Evolutionary conservation across 1,284 basidiomycete genomes (phyloP).

Genomic region (Afroboletus lepidellus): DNA sequence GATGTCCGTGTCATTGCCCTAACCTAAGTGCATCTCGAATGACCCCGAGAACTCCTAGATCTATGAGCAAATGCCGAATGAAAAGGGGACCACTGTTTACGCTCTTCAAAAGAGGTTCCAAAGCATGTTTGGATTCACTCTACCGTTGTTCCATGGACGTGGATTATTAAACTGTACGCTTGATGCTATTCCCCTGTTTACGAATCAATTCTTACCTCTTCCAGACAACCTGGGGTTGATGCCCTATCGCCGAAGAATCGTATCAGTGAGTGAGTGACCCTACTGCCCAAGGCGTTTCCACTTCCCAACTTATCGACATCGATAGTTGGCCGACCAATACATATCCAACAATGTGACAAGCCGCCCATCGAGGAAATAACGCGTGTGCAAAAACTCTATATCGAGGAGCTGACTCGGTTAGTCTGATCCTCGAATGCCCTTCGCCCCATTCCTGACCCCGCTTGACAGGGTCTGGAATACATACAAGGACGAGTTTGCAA

Average conservation of each 20-base stretch:
- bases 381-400: constrained; percentile 83
- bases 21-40: background rate
- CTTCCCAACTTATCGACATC: background rate
- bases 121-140: constrained; percentile 89
- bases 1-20: constrained; percentile 61
- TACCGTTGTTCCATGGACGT: constrained; percentile 93
- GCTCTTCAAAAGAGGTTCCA: constrained; percentile 89
- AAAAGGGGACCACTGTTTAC: constrained; percentile 88
- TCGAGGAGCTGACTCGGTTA: constrained; percentile 86
- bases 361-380: constrained; percentile 82
- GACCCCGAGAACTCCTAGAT: constrained; percentile 52
- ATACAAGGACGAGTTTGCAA: constrained; percentile 87
- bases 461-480: constrained; percentile 84
- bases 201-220: background rate
- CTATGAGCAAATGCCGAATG: constrained; percentile 94
- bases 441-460: background rate
- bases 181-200: background rate
- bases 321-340: constrained; percentile 85
- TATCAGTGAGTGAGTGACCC: constrained; percentile 80
- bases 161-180: constrained; percentile 86
- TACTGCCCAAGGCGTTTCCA: background rate
- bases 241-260: constrained; percentile 93
- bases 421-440: constrained; percentile 18
- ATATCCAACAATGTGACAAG: constrained; percentile 73
- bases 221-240: constrained; percentile 86